These are phyloP conservation scores for Aureobasidium vineae DNA, from an alignment of 2,329 filamentous ascomycete species.

Conservation along the genomic window DNA sequence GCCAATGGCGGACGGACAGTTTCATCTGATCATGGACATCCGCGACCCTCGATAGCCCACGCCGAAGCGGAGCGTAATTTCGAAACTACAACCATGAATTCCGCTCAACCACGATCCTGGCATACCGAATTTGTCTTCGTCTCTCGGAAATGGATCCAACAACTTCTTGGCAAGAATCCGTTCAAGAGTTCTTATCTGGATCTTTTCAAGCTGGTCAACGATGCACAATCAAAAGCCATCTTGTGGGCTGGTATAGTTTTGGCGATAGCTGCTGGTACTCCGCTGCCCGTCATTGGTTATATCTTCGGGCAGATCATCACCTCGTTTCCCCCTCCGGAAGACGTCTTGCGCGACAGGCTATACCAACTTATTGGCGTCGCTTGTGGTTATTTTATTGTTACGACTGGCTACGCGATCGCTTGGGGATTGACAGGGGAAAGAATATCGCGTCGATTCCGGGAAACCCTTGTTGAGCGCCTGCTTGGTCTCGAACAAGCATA, in stretches of 20 bases:
- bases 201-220: conserved; percentile 48
- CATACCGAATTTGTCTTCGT: conserved; percentile 36
- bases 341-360: conserved; percentile 45
- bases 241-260: conserved; percentile 40
- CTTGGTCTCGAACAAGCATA: conserved; percentile 54
- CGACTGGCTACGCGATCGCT: conserved; percentile 51
- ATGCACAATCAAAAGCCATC: conserved; percentile 41
- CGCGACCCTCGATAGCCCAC: conserved; percentile 14
- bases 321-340: conserved; percentile 49
- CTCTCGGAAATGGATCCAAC: conserved; percentile 39
- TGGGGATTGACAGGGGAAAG: conserved; percentile 53
- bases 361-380: conserved; percentile 48
- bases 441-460: conserved; percentile 49
- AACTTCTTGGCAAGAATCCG: conserved; percentile 45
- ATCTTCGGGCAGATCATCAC: conserved; percentile 53
- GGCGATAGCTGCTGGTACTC: conserved; percentile 43
- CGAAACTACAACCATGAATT: conserved; percentile 39
- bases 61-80: conserved; percentile 34
- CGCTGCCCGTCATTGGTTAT: conserved; percentile 45
- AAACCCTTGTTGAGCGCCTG: conserved; percentile 48
- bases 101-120: conserved; percentile 38
- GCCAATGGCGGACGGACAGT: conserved; percentile 12
- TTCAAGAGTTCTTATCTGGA: conserved; percentile 52
- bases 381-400: conserved; percentile 51
- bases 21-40: conserved; percentile 36